Evolutionary conservation across 2,329 filamentous ascomycete genomes (phyloP).

Genomic region (Elsinoe arachidis): DNA sequence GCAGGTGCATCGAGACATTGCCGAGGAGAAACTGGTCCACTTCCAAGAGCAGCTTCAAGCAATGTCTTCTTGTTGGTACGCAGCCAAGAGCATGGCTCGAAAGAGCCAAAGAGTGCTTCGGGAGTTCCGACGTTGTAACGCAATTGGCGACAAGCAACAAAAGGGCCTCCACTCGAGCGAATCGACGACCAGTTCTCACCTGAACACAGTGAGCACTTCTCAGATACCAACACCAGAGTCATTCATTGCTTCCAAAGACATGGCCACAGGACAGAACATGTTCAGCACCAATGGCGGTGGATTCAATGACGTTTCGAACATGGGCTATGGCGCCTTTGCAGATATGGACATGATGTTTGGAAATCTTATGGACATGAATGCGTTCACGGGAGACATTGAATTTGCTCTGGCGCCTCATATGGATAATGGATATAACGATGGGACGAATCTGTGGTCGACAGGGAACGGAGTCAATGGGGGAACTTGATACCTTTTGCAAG

Average conservation of each 20-base stretch:
- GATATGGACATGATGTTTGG: slow-evolving; percentile 18
- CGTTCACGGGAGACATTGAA: slow-evolving; percentile 12
- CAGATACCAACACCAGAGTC: slow-evolving; percentile 8
- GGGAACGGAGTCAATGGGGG: not conserved
- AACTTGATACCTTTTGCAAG: not conserved
- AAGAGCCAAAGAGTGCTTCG: slow-evolving; percentile 15
- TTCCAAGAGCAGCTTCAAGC: slow-evolving; percentile 15
- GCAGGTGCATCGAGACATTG: slow-evolving; percentile 11
- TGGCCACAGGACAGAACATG: not conserved
- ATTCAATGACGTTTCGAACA: not conserved
- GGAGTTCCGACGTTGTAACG: slow-evolving; percentile 13
- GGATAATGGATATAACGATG: not conserved
- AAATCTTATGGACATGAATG: slow-evolving; percentile 17
- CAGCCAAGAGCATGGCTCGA: slow-evolving; percentile 14
- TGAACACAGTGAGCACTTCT: not conserved
- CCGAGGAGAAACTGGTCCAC: slow-evolving; percentile 15
- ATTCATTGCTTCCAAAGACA: not conserved
- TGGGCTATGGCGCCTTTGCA: slow-evolving; percentile 13
- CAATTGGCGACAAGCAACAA: slow-evolving; percentile 1
- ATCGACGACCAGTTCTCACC: not conserved
- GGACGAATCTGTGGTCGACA: not conserved
- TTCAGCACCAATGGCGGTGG: slow-evolving; percentile 1
- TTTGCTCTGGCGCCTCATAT: slow-evolving; percentile 10
- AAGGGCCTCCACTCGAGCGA: not conserved
- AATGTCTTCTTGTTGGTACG: slow-evolving; percentile 12